Conservation (phyloP, 192 early-diverging fungal species). For the Rhizophagus sp. region DNA sequence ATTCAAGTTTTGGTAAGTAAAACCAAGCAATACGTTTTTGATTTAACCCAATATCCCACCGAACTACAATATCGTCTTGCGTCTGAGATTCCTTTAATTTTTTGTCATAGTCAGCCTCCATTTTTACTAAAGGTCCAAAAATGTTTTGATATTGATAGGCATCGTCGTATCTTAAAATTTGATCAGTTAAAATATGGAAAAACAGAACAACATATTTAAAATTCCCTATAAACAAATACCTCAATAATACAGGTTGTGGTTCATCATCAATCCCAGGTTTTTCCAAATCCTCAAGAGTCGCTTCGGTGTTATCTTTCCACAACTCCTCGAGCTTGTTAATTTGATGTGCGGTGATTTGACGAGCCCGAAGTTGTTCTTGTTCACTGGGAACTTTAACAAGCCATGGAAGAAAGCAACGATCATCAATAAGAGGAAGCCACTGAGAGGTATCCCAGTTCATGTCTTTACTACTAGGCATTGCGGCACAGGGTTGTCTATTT, state of each 20-base stretch:
- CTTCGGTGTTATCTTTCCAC: slow-evolving; percentile 79
- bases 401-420: slow-evolving; percentile 94
- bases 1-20: slow-evolving; percentile 87
- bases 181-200: slow-evolving; percentile 1
- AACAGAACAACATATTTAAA: too few species aligned
- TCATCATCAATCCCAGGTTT: slow-evolving; percentile 84
- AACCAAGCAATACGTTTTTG: slow-evolving; percentile 92
- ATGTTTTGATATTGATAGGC: slow-evolving; percentile 97
- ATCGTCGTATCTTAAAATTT: slow-evolving; percentile 78
- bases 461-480: slow-evolving; percentile 86
- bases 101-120: slow-evolving; percentile 93
- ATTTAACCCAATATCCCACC: slow-evolving; percentile 98
- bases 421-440: slow-evolving; percentile 96
- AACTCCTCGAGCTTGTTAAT: slow-evolving; percentile 87
- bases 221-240: slow-evolving; percentile 38
- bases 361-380: slow-evolving; percentile 79
- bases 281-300: slow-evolving; percentile 80
- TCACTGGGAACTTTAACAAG: slow-evolving; percentile 88
- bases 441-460: slow-evolving; percentile 95
- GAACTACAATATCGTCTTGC: slow-evolving; percentile 89
- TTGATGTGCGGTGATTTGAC: slow-evolving; percentile 79
- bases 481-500: slow-evolving; percentile 85
- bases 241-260: slow-evolving; percentile 77
- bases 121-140: slow-evolving; percentile 91
- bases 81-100: slow-evolving; percentile 92